Evolutionary conservation across 148 eudicot species (phyloP), one percentile per base, ranked within the genome.

Genomic region (Vaccinium myrtillus): DNA sequence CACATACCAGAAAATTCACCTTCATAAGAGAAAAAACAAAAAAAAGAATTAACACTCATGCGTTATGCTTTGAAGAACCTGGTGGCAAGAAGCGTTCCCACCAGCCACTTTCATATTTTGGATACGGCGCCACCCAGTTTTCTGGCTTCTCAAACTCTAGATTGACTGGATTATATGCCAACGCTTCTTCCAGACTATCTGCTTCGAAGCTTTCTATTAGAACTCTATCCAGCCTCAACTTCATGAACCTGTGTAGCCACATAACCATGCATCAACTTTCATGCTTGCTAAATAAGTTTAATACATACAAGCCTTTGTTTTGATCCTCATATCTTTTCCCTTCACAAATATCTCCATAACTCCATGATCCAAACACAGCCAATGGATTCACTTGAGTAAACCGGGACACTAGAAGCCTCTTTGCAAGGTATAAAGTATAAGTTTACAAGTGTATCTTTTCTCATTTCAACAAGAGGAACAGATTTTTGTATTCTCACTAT

Each of bases 71-170:
- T 70, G 88, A 87, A n/a, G 94, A 90, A 70, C 59, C 92, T 39
- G 92, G 87, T 25, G 93, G 96, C 88, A 94, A 91, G 88, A 95
- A 97, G 70, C 87, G 25, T 84, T 92, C 98, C 99, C 99, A 97
- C 98, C 99, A 97, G 16, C 98, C 99, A 55, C 15, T 94, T 73
- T 97, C 93, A 59, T 97, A 97, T 88, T 97, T 97, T 4, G 87
- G 84, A 86, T 97, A 97, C 12, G 99, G 98, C 8, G 99, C 99
- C 63, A 91, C 90, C 98, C 99, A 97, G 8, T 94, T 95, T n/a
- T 94, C 89, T 36, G 98, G 95, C 92, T 93, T 92, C 87, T 95
- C 98, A 49, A 95, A 97, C 87, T 93, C 90, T 14, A 97, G 5
- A 25, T 93, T 80, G 13, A 85, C 91, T n/a, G 99, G 98, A 85